Percentiles rank a stretch among this genome's conserved stretches.
Evolutionary conservation across 768 basidiomycete species (phyloP).

Genomic region (Dentipellis sp.): DNA sequence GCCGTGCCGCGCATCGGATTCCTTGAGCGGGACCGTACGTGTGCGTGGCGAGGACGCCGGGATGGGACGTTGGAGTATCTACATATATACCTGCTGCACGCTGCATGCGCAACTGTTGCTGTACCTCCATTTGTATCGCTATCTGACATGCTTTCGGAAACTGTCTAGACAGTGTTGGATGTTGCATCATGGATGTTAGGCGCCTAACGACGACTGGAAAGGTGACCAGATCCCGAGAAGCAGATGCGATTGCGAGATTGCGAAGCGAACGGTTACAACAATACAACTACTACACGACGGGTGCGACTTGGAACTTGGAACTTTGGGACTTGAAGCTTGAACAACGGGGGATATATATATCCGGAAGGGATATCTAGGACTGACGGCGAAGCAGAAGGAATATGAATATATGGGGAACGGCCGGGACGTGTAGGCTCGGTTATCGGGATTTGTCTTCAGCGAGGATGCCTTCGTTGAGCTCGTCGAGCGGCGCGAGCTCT

Average conservation of each 20-base stretch:
- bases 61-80: not conserved
- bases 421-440: not conserved
- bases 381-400: too few species aligned
- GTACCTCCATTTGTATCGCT: not conserved
- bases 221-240: not conserved
- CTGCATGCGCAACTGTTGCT: not conserved
- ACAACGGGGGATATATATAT: too few species aligned
- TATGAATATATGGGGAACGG: too few species aligned
- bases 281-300: not conserved
- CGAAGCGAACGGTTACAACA: not conserved
- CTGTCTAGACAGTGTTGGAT: too few species aligned
- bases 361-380: too few species aligned
- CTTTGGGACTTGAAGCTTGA: too few species aligned
- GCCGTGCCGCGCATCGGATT: not conserved
- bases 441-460: slow-evolving; percentile 39
- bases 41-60: not conserved
- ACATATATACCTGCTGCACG: not conserved
- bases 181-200: too few species aligned
- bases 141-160: not conserved
- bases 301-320: not conserved
- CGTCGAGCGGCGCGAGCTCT: slow-evolving; percentile 89
- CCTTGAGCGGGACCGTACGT: not conserved
- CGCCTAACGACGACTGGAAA: too few species aligned
- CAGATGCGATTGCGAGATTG: not conserved
- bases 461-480: slow-evolving; percentile 87